Base-by-base conservation (phyloP, 805 yeast genomes). In the Sugiyamaella boreocaroliniensis region DNA sequence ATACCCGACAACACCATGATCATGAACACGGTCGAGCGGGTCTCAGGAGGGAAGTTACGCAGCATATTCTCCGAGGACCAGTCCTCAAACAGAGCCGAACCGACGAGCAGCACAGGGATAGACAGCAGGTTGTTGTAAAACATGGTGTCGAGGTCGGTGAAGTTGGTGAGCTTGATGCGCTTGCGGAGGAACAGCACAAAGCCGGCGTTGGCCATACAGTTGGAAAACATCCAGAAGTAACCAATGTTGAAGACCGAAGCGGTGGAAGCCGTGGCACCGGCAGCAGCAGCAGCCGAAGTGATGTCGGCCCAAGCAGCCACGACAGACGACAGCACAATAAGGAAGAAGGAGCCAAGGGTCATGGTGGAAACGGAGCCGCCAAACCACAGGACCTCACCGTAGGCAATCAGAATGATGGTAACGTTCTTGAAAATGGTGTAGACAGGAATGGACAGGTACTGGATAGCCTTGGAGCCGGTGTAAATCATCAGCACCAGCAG, bases 361-460 rank as follows among this genome's bases (percentile, higher is more conserved):
- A 90, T 83, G 40, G 90, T 71, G 50, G 96, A 83, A 63, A 92
- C 97, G 56, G 76, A 72, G 59, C 97, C 97, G 57, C 97, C 96
- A 65, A 92, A 93, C 95, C 97, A 92, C 56, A 93, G 63, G 37
- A 92, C 97, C 74, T 93, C 99, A 75, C 98, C 98, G 69, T 93
- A 93, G 37, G 99, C 98, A 69, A 93, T 93, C 67, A 93, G 76
- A 61, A 93, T 92, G 67, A 93, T 93, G 57, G 99, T 92, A 71
- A 93, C 81, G 74, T 93, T 93, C 79, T 93, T 93, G 85, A 93
- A 93, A 63, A 93, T 92, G 59, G 99, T 93, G 78, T 89, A 93
- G 54, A 93, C 96, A 50, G 99, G 99, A 55, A 93, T 90, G 49
- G 92, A 76, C 67, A 93, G 81, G 73, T 73, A 89, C 72, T 89